Percentiles rank a stretch among this genome's conserved stretches.
Conservation (phyloP, 2,329 filamentous ascomycete genomes). For the Pyricularia grisea region DNA sequence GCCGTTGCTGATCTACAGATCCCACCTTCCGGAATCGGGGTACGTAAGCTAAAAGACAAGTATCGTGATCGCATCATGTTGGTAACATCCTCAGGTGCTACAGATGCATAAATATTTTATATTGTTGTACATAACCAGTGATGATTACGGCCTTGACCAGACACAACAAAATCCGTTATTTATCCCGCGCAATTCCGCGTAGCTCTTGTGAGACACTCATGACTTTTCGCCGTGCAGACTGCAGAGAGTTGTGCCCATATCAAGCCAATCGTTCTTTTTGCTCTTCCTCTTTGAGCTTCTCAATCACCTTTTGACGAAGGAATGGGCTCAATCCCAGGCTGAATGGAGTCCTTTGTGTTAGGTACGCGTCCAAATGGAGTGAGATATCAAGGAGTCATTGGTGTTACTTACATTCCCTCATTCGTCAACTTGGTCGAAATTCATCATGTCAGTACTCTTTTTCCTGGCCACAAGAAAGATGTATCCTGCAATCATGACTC, state of each 20-base stretch:
- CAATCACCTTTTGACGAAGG: conserved; percentile 42
- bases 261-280: conserved; percentile 15
- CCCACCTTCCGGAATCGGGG: background rate
- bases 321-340: conserved; percentile 47
- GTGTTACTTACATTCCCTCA: conserved; percentile 52
- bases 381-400: conserved; percentile 1
- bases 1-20: background rate
- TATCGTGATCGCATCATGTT: background rate
- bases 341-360: conserved; percentile 11
- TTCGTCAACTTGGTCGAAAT: conserved; percentile 35
- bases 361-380: conserved; percentile 7
- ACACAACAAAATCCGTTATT: background rate
- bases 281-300: conserved; percentile 43
- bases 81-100: background rate
- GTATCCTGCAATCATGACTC: background rate
- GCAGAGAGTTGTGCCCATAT: background rate
- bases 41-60: background rate
- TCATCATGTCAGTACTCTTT: background rate
- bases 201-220: background rate
- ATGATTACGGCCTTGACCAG: background rate
- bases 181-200: background rate
- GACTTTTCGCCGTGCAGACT: background rate
- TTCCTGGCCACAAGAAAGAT: background rate
- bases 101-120: background rate
- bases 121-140: background rate